Evolutionary conservation across 1,284 basidiomycete species (phyloP).

Genomic region (Pholiota adiposa): DNA sequence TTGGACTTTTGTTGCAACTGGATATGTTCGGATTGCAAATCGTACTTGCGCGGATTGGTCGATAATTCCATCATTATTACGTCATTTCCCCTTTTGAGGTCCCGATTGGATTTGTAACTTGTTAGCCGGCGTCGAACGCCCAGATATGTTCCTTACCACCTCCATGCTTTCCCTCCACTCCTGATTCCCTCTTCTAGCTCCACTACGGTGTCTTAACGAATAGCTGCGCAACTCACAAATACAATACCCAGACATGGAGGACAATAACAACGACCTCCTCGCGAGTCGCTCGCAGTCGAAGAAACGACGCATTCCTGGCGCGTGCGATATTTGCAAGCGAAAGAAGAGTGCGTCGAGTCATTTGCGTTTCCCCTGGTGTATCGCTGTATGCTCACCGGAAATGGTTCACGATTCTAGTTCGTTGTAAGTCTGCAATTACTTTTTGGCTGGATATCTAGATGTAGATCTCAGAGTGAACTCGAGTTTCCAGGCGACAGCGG

Average conservation of each 20-base stretch:
- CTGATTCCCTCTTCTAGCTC: background rate
- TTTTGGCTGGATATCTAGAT: background rate
- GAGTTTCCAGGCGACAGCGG: conserved; percentile 42
- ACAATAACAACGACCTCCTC: conserved; percentile 9
- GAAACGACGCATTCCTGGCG: conserved; percentile 42
- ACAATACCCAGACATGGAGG: background rate
- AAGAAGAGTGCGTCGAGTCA: conserved; percentile 40
- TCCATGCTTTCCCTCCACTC: background rate
- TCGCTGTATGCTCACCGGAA: background rate
- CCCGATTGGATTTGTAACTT: background rate
- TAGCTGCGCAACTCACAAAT: background rate
- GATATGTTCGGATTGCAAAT: background rate
- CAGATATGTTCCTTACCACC: background rate
- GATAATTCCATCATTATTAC: background rate
- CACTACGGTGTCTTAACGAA: background rate
- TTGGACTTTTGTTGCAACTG: too few species aligned
- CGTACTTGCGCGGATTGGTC: background rate
- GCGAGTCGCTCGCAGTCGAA: conserved; percentile 29
- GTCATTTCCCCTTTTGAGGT: background rate
- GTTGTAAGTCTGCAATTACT: conserved; percentile 33
- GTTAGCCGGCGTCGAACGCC: background rate
- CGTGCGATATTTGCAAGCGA: conserved; percentile 44
- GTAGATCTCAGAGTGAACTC: conserved; percentile 8
- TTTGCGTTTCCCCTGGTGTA: background rate
- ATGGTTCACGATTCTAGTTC: conserved; percentile 28